A percentile compares a stretch with the other conserved stretches of the same genome.
phyloP scores from a whole-genome alignment of 805 yeast species.

The Schwanniomyces vanrijiae region DNA sequence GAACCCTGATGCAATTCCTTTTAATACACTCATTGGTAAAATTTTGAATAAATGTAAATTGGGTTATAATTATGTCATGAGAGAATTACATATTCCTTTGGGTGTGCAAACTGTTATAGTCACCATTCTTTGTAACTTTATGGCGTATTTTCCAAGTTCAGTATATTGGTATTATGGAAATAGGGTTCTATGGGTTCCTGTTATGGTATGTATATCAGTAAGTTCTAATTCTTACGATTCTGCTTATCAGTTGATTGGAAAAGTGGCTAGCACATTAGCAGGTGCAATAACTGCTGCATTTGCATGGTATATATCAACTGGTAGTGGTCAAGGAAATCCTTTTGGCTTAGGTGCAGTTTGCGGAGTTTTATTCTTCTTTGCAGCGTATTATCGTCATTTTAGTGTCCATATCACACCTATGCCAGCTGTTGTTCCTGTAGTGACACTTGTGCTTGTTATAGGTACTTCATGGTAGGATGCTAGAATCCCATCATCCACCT shows the following conservation, averaged over 20 bases:
- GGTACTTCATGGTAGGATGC: conserved; percentile 35
- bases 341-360: conserved; percentile 32
- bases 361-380: conserved; percentile 21
- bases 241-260: neutral
- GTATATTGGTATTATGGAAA: neutral
- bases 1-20: conserved; percentile 30
- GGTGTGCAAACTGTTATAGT: conserved; percentile 4
- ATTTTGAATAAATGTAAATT: conserved; percentile 17
- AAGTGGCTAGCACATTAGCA: neutral
- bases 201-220: conserved; percentile 2
- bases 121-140: neutral
- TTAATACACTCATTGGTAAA: conserved; percentile 18
- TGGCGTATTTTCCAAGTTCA: conserved; percentile 1
- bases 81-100: conserved; percentile 1
- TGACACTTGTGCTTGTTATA: conserved; percentile 28
- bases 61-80: conserved; percentile 15
- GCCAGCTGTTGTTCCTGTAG: conserved; percentile 26
- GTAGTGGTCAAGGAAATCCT: conserved; percentile 29
- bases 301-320: conserved; percentile 33
- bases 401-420: conserved; percentile 24
- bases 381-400: conserved; percentile 29
- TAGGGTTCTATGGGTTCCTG: conserved; percentile 4
- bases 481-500: conserved; percentile 9
- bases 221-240: conserved; percentile 3
- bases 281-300: conserved; percentile 14